phyloP scores from a whole-genome alignment of 768 basidiomycete species.

The Trametes cinnabarina region DNA sequence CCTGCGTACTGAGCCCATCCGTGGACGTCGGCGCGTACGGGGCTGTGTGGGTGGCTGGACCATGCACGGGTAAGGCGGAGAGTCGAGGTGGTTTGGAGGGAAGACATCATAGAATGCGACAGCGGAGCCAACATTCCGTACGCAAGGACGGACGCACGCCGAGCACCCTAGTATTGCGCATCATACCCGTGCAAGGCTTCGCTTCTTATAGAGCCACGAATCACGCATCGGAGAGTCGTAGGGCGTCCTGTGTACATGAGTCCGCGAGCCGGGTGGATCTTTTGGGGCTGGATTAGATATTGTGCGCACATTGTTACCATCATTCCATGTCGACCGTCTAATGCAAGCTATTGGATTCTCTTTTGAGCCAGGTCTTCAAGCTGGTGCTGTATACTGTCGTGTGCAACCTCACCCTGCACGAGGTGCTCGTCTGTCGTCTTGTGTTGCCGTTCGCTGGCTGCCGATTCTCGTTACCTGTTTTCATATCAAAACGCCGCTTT shows the following conservation, averaged over 20 bases:
- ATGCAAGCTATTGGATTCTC: constrained; percentile 10
- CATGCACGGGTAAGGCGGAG: constrained; percentile 10
- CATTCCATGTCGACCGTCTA: constrained; percentile 15
- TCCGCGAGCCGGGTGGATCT: background rate
- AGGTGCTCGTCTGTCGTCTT: background rate
- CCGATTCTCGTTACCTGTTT: background rate
- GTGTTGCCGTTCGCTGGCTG: constrained; percentile 6
- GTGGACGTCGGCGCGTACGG: background rate
- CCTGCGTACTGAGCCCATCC: constrained; percentile 14
- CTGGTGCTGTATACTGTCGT: too few relatives aligned
- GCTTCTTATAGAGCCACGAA: background rate
- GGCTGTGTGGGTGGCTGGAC: constrained; percentile 21
- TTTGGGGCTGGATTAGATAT: constrained; percentile 9
- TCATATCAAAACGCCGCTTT: too few relatives aligned
- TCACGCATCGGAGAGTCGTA: background rate
- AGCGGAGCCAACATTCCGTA: background rate
- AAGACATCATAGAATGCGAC: constrained; percentile 1
- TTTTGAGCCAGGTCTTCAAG: background rate
- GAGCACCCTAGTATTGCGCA: constrained; percentile 1
- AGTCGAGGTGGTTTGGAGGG: background rate
- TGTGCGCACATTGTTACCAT: constrained; percentile 17
- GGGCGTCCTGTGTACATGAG: background rate
- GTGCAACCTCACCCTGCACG: too few relatives aligned
- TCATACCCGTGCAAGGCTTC: constrained; percentile 5
- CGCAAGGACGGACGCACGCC: background rate